Conservation (phyloP, 2,329 filamentous ascomycete genomes). For the Neopestalotiopsis sp. region DNA sequence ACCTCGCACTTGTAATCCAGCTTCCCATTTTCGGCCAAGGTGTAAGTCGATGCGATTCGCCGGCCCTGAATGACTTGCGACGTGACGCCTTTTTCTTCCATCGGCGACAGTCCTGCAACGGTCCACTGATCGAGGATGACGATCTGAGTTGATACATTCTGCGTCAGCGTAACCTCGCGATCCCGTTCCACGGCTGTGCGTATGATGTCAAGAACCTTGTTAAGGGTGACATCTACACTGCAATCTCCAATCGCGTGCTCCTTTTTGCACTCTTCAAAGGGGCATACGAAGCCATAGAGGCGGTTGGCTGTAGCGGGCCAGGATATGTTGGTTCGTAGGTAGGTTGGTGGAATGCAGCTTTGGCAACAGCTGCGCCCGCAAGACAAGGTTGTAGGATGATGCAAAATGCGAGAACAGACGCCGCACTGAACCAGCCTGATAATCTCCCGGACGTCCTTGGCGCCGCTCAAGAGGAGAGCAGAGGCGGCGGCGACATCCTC, state of each 20-base stretch:
- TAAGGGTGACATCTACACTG: conserved; percentile 75
- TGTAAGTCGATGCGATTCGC: conserved; percentile 69
- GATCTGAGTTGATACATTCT: conserved; percentile 46
- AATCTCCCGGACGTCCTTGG: conserved; percentile 64
- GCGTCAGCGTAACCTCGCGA: conserved; percentile 37
- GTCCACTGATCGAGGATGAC: conserved; percentile 45
- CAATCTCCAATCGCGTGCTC: conserved; percentile 83
- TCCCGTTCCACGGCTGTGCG: conserved; percentile 56
- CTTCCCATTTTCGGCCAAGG: conserved; percentile 54
- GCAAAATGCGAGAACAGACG: conserved; percentile 72
- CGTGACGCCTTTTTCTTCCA: conserved; percentile 40
- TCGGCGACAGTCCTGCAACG: conserved; percentile 46
- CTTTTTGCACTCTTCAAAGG: conserved; percentile 67
- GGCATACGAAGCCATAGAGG: conserved; percentile 75
- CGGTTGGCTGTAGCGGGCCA: conserved; percentile 75
- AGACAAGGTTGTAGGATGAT: conserved; percentile 75
- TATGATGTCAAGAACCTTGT: conserved; percentile 70
- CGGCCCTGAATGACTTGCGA: conserved; percentile 56
- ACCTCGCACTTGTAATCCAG: conserved; percentile 39
- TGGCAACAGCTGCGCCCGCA: conserved; percentile 83
- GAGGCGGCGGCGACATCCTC: conserved; percentile 27
- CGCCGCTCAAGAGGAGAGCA: conserved; percentile 47
- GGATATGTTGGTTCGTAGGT: conserved; percentile 72
- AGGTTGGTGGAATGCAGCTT: conserved; percentile 72
- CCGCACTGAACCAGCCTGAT: conserved; percentile 81